Base-by-base conservation (phyloP, 257 asterid genomes). In the Parsonsia alboflavescens region DNA sequence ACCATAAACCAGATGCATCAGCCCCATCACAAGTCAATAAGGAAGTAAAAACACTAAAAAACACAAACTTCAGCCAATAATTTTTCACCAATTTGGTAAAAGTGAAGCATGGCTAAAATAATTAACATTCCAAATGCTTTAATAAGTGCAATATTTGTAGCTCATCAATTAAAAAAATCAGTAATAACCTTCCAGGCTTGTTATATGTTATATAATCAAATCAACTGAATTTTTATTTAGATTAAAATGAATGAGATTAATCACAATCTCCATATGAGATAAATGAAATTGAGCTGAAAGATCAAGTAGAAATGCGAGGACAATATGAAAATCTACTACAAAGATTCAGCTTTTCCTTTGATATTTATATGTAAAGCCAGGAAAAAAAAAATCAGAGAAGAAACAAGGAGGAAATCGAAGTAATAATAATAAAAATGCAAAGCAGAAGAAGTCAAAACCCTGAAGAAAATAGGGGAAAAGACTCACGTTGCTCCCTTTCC, bases 401-500 rank as follows among this genome's bases (percentile, higher is more conserved):
- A 30, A 63, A 33, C n/a, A n/a, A 11, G 42, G 30, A 61, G 26
- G 15, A 33, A 16, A 62, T 62, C 61, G 10, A 26, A 63, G 41
- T 28, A 49, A 73, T 39, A 41, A 16, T 41, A 30, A 42, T 19
- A 6, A 59, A 21, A 33, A 33, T 33, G 39, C n/a, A 30, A 22
- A 30, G 0, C 21, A 4, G 16, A 50, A 2, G 17, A 65, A 33
- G 64, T 41, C 5, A 33, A 72, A 70, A 64, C 64, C 71, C 71
- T 67, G 61, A 7, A 56, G 21, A 6, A 70, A 64, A 49, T 7
- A 42, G 26, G 39, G 21, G 30, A 75, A 49, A 7, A 63, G 61
- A 82, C 96, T 86, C 63, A 89, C 99, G 85, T 92, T 95, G 88
- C 94, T 90, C 84, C 98, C 99, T 87, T 95, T 92, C 99, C 99